Conservation (phyloP, 805 yeast genomes). For the Pichia paraexigua region DNA sequence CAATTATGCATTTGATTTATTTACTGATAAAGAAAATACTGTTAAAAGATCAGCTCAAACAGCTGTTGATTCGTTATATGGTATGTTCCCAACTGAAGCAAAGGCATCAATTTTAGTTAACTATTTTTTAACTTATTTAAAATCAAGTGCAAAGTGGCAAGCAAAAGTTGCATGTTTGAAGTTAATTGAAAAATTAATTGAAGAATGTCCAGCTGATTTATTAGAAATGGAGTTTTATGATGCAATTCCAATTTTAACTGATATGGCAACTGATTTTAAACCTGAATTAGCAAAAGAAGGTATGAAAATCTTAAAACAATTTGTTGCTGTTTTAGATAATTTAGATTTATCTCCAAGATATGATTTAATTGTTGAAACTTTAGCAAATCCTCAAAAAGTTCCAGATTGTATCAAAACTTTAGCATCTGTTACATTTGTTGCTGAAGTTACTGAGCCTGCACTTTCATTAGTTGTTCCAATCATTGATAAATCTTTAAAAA, state of each 20-base stretch:
- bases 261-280: conserved; percentile 89
- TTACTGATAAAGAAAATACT: conserved; percentile 80
- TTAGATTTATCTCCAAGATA: conserved; percentile 84
- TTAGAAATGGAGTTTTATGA: conserved; percentile 73
- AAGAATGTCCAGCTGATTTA: conserved; percentile 76
- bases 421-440: conserved; percentile 92
- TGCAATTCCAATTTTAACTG: conserved; percentile 79
- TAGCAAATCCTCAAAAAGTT: conserved; percentile 84
- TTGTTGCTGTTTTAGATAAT: conserved; percentile 81
- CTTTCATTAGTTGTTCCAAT: conserved; percentile 86
- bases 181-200: conserved; percentile 63
- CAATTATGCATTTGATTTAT: conserved; percentile 56
- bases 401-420: conserved; percentile 83
- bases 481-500: conserved; percentile 77
- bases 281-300: conserved; percentile 92
- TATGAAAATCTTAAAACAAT: conserved; percentile 55
- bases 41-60: conserved; percentile 82
- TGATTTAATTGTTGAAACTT: conserved; percentile 76
- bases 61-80: conserved; percentile 63
- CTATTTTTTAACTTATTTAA: conserved; percentile 52
- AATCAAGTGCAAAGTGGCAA: conserved; percentile 89
- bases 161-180: conserved; percentile 75
- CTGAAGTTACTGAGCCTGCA: conserved; percentile 97
- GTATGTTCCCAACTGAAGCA: conserved; percentile 69
- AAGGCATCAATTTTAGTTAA: conserved; percentile 64